Conservation (phyloP, 2,329 filamentous ascomycete species). For the Fusarium ramigenum region DNA sequence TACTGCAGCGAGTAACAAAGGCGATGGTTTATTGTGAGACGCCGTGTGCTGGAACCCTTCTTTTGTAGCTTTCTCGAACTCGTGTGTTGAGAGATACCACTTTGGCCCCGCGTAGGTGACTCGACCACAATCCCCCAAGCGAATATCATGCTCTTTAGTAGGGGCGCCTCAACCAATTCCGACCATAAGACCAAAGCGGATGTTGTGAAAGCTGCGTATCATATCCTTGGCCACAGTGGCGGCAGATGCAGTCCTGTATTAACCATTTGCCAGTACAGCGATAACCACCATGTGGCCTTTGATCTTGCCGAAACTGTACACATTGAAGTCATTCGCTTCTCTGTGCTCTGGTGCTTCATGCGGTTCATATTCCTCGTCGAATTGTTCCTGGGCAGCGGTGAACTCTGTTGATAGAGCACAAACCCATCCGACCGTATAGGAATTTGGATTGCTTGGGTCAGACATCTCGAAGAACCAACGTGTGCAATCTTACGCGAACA, state of each 20-base stretch:
- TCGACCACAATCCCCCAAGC: background rate
- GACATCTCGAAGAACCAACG: rapidly evolving
- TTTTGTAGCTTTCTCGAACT: background rate
- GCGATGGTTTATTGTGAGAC: rapidly evolving
- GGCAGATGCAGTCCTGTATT: background rate
- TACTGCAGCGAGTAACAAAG: rapidly evolving
- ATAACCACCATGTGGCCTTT: background rate
- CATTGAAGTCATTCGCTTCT: background rate
- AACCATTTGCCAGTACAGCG: rapidly evolving
- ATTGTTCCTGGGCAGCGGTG: background rate
- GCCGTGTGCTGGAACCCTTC: rapidly evolving
- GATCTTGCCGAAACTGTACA: background rate
- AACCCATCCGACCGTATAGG: background rate
- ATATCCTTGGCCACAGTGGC: rapidly evolving
- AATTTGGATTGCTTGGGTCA: background rate
- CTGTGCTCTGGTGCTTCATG: rapidly evolving
- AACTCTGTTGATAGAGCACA: background rate
- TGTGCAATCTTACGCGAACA: no score
- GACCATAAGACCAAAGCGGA: background rate
- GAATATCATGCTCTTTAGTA: rapidly evolving
- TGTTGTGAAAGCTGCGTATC: background rate
- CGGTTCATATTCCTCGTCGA: background rate
- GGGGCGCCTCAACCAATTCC: rapidly evolving
- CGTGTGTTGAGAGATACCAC: background rate
- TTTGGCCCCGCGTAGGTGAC: rapidly evolving